phyloP scores from a whole-genome alignment of 2,329 filamentous ascomycete genomes.

The Drechslerella coelobrocha region DNA sequence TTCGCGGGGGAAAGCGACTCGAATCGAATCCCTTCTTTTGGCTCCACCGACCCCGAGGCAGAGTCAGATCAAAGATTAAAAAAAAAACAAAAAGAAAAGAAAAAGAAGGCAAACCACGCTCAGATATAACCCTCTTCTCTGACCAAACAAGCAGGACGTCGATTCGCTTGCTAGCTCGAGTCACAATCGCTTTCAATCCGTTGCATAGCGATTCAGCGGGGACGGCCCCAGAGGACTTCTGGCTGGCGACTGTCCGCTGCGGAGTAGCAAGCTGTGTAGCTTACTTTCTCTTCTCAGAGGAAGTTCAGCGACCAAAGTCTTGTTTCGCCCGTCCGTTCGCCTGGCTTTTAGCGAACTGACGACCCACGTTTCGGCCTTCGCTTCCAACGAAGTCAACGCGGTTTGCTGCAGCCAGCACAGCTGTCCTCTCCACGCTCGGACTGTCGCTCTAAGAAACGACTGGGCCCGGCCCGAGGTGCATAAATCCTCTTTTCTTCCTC shows the following conservation, averaged over 20 bases:
- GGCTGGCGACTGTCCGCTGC: no score
- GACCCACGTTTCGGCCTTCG: slow-evolving; percentile 29
- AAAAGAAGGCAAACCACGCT: not conserved
- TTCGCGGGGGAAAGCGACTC: slow-evolving; percentile 44
- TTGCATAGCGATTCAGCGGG: no score
- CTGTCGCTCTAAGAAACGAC: not conserved
- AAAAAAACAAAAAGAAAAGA: slow-evolving; percentile 1
- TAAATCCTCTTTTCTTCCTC: not conserved
- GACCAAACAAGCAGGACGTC: not conserved
- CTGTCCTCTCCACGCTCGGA: not conserved
- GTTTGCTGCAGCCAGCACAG: slow-evolving; percentile 5
- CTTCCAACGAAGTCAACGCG: slow-evolving; percentile 50
- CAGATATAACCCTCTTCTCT: no score
- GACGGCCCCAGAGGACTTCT: no score
- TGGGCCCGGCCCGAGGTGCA: slow-evolving; percentile 5
- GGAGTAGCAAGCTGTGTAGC: no score
- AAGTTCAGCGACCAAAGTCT: no score
- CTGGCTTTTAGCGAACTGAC: slow-evolving; percentile 36
- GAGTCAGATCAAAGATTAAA: slow-evolving; percentile 6
- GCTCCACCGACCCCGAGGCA: not conserved
- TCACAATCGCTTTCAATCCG: not conserved
- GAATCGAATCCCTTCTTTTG: slow-evolving; percentile 19
- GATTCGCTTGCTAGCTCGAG: not conserved
- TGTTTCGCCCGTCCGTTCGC: slow-evolving; percentile 11
- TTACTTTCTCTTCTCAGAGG: no score